Conservation (phyloP, 2,329 filamentous ascomycete genomes). For the Colletotrichum tamarilloi region DNA sequence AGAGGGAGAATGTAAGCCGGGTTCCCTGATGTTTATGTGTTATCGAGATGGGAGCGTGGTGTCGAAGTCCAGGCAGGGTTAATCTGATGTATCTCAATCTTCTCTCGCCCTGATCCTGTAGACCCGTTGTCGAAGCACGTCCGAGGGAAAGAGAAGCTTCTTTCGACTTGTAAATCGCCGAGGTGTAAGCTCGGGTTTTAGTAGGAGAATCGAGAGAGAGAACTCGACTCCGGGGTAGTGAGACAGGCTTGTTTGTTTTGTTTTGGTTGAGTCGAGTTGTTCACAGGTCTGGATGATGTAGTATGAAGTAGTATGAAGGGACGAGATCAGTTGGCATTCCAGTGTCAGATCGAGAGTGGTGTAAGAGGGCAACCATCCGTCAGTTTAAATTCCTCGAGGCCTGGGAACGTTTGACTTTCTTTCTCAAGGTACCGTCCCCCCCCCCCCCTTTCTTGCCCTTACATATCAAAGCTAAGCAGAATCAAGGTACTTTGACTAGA, state of each 20-base stretch:
- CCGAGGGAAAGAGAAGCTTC: neutral
- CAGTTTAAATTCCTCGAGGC: conserved; percentile 3
- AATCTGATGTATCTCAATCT: neutral
- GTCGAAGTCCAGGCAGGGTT: neutral
- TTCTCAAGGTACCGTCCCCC: neutral
- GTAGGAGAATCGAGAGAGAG: neutral
- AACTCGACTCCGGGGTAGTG: conserved; percentile 5
- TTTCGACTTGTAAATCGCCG: neutral
- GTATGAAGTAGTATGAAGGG: neutral
- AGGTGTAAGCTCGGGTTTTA: neutral
- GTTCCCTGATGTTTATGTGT: neutral
- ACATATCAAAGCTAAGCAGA: neutral
- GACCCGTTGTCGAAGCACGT: neutral
- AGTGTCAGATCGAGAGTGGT: neutral
- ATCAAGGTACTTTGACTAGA: neutral
- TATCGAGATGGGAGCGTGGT: neutral
- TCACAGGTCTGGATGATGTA: neutral
- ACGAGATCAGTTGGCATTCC: conserved; percentile 7
- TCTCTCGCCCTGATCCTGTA: neutral
- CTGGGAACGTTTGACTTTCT: neutral
- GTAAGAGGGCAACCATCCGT: neutral
- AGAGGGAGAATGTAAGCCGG: no score
- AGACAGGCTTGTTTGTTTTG: conserved; percentile 27
- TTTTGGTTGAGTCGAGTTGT: neutral
- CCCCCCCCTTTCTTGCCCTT: neutral